These are phyloP conservation scores for Cercospora brassicicola DNA, from an alignment of 2,329 filamentous ascomycete genomes.

Conservation along the genomic window DNA sequence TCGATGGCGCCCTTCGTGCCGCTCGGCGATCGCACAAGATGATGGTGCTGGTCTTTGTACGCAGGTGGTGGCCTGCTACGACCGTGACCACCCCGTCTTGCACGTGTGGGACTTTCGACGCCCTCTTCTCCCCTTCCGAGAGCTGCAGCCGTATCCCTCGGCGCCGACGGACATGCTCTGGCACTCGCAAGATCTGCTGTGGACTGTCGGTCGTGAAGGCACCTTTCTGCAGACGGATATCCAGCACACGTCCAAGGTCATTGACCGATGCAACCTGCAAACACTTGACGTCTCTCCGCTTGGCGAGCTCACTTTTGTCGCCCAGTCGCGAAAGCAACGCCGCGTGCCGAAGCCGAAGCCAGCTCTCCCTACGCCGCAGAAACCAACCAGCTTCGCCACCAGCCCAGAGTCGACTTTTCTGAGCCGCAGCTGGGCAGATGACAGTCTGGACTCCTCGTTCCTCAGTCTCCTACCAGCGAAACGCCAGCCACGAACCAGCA, in stretches of 20 bases:
- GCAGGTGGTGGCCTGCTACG: slow-evolving; percentile 63
- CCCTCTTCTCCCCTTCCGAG: slow-evolving; percentile 61
- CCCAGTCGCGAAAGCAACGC: slow-evolving; percentile 52
- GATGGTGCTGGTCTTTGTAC: slow-evolving; percentile 60
- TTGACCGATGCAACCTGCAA: slow-evolving; percentile 58
- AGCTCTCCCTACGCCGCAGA: slow-evolving; percentile 11
- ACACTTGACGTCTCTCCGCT: slow-evolving; percentile 59
- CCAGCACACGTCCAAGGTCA: slow-evolving; percentile 59
- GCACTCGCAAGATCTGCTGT: slow-evolving; percentile 63
- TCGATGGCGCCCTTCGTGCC: slow-evolving; percentile 62
- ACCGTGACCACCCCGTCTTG: slow-evolving; percentile 60
- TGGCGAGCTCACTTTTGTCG: slow-evolving; percentile 58
- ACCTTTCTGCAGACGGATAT: slow-evolving; percentile 64
- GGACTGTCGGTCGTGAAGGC: slow-evolving; percentile 63
- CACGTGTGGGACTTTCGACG: slow-evolving; percentile 66
- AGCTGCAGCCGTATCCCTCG: slow-evolving; percentile 57
- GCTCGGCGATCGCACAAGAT: slow-evolving; percentile 53
- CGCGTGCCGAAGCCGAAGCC: slow-evolving; percentile 32
- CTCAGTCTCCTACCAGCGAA: slow-evolving; percentile 43
- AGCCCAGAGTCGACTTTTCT: slow-evolving; percentile 41
- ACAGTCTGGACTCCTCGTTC: slow-evolving; percentile 58
- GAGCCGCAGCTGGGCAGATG: slow-evolving; percentile 54
- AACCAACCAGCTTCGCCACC: slow-evolving; percentile 23
- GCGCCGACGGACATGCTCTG: slow-evolving; percentile 62
- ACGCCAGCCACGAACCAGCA: slow-evolving; percentile 17